Evolutionary conservation across 257 asterid species (phyloP), one percentile per base, ranked within the genome.

Genomic region (Cynanchum wilfordii): DNA sequence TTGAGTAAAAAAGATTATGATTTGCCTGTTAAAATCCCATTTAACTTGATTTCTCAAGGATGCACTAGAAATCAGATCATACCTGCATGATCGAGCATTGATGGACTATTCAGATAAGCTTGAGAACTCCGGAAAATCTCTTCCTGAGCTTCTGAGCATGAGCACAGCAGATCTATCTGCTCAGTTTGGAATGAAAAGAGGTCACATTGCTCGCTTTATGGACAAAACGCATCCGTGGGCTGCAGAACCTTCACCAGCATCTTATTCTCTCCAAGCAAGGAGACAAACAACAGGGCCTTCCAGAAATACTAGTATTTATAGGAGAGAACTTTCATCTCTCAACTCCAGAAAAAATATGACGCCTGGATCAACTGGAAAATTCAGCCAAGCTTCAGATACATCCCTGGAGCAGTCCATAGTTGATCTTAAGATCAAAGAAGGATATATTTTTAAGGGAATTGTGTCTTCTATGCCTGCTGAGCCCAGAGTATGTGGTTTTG

Each of bases 401-500:
- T 73, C 86, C 29, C 40, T 87, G 29, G 90, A 92, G 78, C 87
- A 84, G 79, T 87, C 96, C 64, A 67, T 87, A 76, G 87, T 93
- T 15, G 88, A 88, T 76, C 82, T 89, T 55, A 88, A 86, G 83
- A 81, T 88, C 67, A 87, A 75, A 76, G 97, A 84, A 42, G 96
- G 92, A 66, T 79, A 88, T 74, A 78, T 80, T 47, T 89, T 86
- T 64, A 92, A 89, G 82, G 97, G 97, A 64, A 77, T 82, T 25
- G 90, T 92, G 33, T 93, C 96, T 63, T 78, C 95, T 10, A 69
- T 87, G 92, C 96, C 93, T 0, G 92, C 84, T 27, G 96, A 87
- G 76, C 72, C 92, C 36, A 82, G 95, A 81, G 96, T 82, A 20
- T 89, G 97, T 76, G 93, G 96, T 58, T 92, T 93, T 13, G 74